phyloP scores from a whole-genome alignment of 1,284 basidiomycete species.

The Abortiporus biennis region DNA sequence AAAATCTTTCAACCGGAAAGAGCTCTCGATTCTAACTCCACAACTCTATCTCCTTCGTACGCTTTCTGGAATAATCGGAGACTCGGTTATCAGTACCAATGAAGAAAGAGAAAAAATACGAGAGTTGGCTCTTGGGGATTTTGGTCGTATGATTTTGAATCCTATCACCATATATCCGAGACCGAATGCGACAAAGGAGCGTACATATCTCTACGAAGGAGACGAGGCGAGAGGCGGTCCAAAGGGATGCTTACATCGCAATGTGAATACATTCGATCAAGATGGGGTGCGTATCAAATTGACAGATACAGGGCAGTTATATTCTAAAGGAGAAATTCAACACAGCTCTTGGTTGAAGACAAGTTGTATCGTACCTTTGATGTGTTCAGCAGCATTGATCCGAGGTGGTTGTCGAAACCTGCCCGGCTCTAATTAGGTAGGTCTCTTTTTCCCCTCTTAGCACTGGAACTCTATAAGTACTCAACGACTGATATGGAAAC shows the following conservation, averaged over 20 bases:
- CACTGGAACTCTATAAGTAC: too few species aligned
- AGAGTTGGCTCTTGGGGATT: not conserved
- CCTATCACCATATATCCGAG: too few species aligned
- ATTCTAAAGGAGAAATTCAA: too few species aligned
- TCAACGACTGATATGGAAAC: too few species aligned
- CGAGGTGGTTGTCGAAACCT: conserved; percentile 4
- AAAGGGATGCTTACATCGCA: not conserved
- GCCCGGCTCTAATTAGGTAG: conserved; percentile 9
- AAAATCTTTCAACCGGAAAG: conserved; percentile 39
- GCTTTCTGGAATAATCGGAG: conserved; percentile 28
- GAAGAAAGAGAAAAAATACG: conserved; percentile 11
- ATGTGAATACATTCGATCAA: not conserved
- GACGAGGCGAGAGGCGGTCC: not conserved
- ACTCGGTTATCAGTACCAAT: conserved; percentile 38
- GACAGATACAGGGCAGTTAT: too few species aligned
- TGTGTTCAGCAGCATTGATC: conserved; percentile 41
- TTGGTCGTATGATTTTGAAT: not conserved
- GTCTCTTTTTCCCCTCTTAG: not conserved
- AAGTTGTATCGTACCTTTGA: conserved; percentile 52
- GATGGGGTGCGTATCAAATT: too few species aligned
- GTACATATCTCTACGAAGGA: too few species aligned
- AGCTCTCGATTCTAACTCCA: conserved; percentile 62
- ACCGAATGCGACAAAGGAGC: too few species aligned
- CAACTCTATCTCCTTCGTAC: conserved; percentile 65
- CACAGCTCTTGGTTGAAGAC: too few species aligned